A percentile compares a stretch with the other conserved stretches of the same genome.
Conservation (phyloP, 306 rosid genomes). For the Pyrus communis region DNA sequence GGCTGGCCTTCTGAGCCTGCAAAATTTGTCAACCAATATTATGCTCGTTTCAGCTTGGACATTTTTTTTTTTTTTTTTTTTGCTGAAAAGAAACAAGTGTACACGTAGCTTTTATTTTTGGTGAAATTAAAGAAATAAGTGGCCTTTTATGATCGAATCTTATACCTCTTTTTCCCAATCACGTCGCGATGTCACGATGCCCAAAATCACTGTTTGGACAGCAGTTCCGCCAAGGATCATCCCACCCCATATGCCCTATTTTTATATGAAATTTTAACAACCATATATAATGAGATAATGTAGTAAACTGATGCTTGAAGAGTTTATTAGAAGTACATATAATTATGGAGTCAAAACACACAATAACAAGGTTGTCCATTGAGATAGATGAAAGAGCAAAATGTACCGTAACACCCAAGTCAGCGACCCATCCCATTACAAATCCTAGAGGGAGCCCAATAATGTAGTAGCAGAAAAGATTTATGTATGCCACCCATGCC, state of each 20-base stretch:
- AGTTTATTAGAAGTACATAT: background rate
- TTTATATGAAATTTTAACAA: background rate
- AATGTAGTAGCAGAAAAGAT: slow-evolving; percentile 18
- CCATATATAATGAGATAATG: background rate
- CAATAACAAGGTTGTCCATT: background rate
- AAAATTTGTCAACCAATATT: background rate
- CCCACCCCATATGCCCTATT: slow-evolving; percentile 72
- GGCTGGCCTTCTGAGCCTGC: slow-evolving; percentile 43
- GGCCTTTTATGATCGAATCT: background rate
- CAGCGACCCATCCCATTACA: background rate
- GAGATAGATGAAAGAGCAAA: background rate
- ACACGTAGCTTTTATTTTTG: background rate
- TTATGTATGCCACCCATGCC: slow-evolving; percentile 16
- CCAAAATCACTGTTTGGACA: slow-evolving; percentile 43
- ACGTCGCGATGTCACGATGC: slow-evolving; percentile 27
- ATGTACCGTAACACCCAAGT: slow-evolving; percentile 7
- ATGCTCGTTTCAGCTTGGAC: background rate
- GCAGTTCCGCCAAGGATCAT: slow-evolving; percentile 74
- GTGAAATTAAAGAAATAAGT: background rate
- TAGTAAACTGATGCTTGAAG: background rate
- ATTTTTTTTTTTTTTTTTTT: background rate
- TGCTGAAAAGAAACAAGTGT: background rate
- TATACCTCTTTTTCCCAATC: slow-evolving; percentile 2
- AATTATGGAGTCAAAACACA: background rate
- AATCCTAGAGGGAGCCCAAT: slow-evolving; percentile 19